phyloP scores from a whole-genome alignment of 768 basidiomycete genomes.

The Sarcomyxa edulis region DNA sequence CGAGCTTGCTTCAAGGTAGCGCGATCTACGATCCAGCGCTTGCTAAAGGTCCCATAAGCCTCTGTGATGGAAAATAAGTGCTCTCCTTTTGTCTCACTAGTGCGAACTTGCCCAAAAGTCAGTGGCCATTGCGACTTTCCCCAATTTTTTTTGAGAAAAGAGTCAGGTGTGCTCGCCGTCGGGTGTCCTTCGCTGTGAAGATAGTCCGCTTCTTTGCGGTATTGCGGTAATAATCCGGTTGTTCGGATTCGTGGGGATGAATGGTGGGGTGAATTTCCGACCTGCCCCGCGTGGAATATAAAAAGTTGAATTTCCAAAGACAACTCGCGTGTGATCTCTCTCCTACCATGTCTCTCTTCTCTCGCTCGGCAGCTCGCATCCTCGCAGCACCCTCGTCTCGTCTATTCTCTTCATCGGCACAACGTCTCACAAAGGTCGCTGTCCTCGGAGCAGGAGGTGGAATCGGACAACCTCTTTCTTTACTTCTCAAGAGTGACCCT shows the following conservation, averaged over 20 bases:
- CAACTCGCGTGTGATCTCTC: no score
- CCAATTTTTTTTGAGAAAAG: no score
- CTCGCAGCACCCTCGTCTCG: conserved; percentile 50
- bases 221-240: no score
- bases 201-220: no score
- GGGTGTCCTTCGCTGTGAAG: no score
- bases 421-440: conserved; percentile 81
- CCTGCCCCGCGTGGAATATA: no score
- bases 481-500: conserved; percentile 91
- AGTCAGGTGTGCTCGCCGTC: no score
- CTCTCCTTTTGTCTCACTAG: conserved; percentile 51
- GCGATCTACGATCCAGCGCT: conserved; percentile 88
- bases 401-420: conserved; percentile 70
- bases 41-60: conserved; percentile 40
- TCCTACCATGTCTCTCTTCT: background rate
- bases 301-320: no score
- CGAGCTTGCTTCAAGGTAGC: conserved; percentile 72
- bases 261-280: no score
- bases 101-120: conserved; percentile 94
- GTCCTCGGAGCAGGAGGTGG: conserved; percentile 98
- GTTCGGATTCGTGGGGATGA: no score
- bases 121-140: conserved; percentile 84
- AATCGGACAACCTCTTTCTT: conserved; percentile 95
- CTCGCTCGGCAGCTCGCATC: conserved; percentile 57
- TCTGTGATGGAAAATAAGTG: background rate